These are phyloP conservation scores for Acorus calamus DNA, from an alignment of 106 monocot genomes.

Conservation along the genomic window DNA sequence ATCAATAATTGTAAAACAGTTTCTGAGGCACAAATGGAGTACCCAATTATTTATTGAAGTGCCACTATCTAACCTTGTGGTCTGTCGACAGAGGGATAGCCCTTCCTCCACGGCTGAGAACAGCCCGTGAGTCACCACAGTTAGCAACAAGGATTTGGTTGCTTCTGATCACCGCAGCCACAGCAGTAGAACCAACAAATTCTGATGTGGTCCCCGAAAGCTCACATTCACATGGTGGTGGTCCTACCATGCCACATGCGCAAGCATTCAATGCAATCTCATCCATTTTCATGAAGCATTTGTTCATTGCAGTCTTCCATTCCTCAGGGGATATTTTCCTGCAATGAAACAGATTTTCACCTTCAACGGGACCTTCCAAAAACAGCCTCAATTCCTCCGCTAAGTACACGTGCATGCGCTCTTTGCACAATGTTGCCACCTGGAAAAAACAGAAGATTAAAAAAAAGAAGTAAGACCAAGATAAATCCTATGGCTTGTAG, in stretches of 20 bases:
- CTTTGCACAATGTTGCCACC: constrained; percentile 68
- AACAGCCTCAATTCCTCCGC: constrained; percentile 38
- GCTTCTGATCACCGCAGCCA: constrained; percentile 23
- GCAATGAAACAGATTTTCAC: neutral
- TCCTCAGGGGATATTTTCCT: neutral
- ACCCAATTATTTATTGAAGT: neutral
- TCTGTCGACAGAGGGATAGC: constrained; percentile 61
- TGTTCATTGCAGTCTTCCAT: constrained; percentile 23
- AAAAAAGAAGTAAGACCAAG: too few relatives aligned
- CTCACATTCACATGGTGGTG: constrained; percentile 26
- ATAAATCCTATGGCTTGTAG: too few relatives aligned
- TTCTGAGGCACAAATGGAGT: too few relatives aligned
- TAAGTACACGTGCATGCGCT: constrained; percentile 56
- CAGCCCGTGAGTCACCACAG: constrained; percentile 67
- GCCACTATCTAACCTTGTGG: constrained; percentile 53
- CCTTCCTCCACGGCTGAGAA: constrained; percentile 49
- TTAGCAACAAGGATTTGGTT: constrained; percentile 42
- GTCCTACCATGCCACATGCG: constrained; percentile 29
- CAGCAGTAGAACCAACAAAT: constrained; percentile 44
- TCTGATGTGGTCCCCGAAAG: constrained; percentile 15
- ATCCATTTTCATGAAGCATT: constrained; percentile 36
- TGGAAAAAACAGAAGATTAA: constrained; percentile 6
- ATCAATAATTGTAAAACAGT: too few relatives aligned
- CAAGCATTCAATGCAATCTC: constrained; percentile 30
- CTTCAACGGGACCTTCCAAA: neutral